These are phyloP conservation scores for Xylaria sp. DNA, from an alignment of 2,329 filamentous ascomycete genomes.

Conservation along the genomic window DNA sequence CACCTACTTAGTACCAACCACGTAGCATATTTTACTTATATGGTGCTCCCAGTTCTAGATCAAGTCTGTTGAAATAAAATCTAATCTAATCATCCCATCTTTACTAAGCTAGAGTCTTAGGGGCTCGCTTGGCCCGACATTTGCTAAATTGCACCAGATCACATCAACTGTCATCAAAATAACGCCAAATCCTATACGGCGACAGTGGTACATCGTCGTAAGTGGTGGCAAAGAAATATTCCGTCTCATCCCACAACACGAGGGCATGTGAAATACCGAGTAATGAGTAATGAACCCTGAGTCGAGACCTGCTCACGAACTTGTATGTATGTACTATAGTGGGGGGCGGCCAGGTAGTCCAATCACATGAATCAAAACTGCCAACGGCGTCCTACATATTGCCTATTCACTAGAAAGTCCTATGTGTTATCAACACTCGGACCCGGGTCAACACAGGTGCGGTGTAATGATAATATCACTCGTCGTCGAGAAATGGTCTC, in stretches of 20 bases:
- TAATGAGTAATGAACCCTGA: too few species aligned
- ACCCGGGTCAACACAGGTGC: too few species aligned
- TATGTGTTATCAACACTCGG: neutral
- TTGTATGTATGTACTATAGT: neutral
- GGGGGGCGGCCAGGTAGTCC: neutral
- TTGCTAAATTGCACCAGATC: conserved; percentile 21
- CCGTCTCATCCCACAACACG: neutral
- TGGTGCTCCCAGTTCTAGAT: conserved; percentile 14
- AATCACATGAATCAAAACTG: neutral
- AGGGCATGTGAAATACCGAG: too few species aligned
- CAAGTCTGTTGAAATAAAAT: conserved; percentile 2
- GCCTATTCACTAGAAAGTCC: neutral
- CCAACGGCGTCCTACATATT: neutral
- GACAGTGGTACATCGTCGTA: neutral
- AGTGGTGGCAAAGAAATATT: neutral
- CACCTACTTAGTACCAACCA: too few species aligned
- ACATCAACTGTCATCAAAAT: conserved; percentile 33
- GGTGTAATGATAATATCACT: neutral
- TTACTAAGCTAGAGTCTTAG: conserved; percentile 22
- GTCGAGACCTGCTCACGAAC: neutral
- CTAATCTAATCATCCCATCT: neutral
- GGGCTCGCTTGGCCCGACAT: conserved; percentile 8
- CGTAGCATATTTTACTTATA: too few species aligned
- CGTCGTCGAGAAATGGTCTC: neutral
- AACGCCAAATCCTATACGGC: neutral